Evolutionary conservation across 2,329 filamentous ascomycete genomes (phyloP).

Genomic region (Aureobasidium sp.): DNA sequence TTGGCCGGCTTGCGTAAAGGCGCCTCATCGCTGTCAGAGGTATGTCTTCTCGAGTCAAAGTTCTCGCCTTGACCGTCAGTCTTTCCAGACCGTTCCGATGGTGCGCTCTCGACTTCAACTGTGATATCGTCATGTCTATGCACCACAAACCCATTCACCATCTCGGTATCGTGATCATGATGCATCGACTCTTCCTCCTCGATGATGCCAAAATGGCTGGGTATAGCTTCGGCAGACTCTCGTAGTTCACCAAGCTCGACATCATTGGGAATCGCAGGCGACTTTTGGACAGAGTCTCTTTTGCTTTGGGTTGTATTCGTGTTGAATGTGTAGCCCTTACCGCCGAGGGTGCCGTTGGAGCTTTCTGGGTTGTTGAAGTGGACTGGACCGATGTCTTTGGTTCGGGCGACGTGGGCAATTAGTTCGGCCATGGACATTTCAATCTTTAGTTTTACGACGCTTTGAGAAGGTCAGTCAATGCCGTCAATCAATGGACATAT

Average conservation of each 20-base stretch:
- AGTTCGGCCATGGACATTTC: conserved; percentile 48
- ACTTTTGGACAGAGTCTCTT: not conserved
- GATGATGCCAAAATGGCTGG: conserved; percentile 1
- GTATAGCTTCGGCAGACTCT: not conserved
- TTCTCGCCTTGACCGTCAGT: not conserved
- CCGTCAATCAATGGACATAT: too few species aligned
- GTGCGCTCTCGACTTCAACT: conserved; percentile 7
- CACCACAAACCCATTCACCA: not conserved
- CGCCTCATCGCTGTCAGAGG: conserved; percentile 4
- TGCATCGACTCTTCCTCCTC: conserved; percentile 2
- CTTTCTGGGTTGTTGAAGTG: not conserved
- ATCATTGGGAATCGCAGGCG: not conserved
- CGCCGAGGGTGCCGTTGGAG: conserved; percentile 1
- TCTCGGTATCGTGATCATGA: not conserved
- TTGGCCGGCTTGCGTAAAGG: conserved; percentile 5
- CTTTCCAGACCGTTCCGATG: not conserved
- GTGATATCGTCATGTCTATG: conserved; percentile 13
- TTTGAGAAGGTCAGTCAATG: conserved; percentile 31
- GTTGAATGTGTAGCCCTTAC: not conserved
- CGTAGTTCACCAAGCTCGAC: conserved; percentile 8
- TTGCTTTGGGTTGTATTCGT: conserved; percentile 2
- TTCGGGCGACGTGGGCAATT: conserved; percentile 34
- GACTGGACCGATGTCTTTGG: not conserved
- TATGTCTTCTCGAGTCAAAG: conserved; percentile 5
- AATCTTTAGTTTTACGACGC: conserved; percentile 45